These are phyloP conservation scores for Suillus weaverae DNA, from an alignment of 768 basidiomycete species.

Conservation along the genomic window DNA sequence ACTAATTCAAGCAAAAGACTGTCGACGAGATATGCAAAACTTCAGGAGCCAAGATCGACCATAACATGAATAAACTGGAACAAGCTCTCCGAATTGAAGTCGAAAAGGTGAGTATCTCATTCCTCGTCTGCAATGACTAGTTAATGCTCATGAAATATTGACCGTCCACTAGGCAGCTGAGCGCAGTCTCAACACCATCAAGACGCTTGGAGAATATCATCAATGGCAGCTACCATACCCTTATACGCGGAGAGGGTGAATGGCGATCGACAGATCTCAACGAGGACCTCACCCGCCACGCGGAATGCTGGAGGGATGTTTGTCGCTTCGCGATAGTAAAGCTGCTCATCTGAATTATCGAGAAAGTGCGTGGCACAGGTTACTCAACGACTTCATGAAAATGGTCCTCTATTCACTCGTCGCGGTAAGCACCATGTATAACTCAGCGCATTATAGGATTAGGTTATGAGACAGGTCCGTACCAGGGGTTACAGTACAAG, in stretches of 20 bases:
- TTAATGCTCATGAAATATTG: background rate
- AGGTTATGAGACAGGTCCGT: too few relatives aligned
- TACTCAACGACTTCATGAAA: background rate
- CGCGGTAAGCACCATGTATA: background rate
- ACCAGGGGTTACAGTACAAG: constrained; percentile 50
- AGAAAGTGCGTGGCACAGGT: background rate
- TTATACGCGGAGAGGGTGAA: background rate
- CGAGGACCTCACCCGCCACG: background rate
- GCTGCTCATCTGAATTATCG: background rate
- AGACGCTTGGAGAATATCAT: background rate
- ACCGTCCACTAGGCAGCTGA: background rate
- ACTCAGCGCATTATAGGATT: too few relatives aligned
- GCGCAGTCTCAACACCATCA: background rate
- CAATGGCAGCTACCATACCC: background rate
- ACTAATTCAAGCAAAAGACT: background rate
- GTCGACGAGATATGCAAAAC: background rate
- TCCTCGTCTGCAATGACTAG: background rate
- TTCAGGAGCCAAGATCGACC: background rate
- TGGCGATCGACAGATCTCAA: background rate
- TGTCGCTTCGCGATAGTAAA: background rate
- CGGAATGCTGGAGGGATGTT: background rate
- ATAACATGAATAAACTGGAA: background rate
- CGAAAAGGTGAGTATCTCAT: background rate
- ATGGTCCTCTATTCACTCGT: background rate
- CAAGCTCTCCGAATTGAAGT: background rate